Evolutionary conservation across 2,329 filamentous ascomycete species (phyloP), one percentile per base, ranked within the genome.

Genomic region (Cladosporium sp.): DNA sequence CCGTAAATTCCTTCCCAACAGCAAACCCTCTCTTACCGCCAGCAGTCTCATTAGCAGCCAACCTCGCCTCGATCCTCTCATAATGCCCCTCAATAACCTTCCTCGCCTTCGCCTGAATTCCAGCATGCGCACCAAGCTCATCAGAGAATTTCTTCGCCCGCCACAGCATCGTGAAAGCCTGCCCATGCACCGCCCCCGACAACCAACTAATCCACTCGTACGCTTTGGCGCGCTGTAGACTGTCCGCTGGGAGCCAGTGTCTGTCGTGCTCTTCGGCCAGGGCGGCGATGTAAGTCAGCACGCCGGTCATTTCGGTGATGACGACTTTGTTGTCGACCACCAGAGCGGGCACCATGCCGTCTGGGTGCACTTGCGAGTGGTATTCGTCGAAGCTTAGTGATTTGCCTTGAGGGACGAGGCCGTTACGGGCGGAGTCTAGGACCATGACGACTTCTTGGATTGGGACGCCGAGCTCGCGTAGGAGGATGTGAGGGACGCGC

Each of bases 181-280:
- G 54, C 0, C 56, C 60, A 52, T 71, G 67, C 6, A 70, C 17
- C 0, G 60, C 64, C 0, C 64, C 64, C 3, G 64, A 64, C 1
- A 71, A 27, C 55, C 61, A 72, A 42, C 61, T 63, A 41, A 69
- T 41, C 69, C 69, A 71, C 50, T 70, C 68, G 29, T 43, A 43
- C 3, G 41, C 41, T 34, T 43, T 43, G 22, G 64, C 65, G 2
- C 61, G 56, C 7, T 64, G 61, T 12, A 64, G 53, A 1, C 44
- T 62, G 11, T 71, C 66, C 2, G 68, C 22, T 1, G 52, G 52
- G 1, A 59, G 64, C 20, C 47, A 54, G 8, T 68, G 68, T 19
- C 68, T 37, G 17, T 64, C 51, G 7, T 52, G 51, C 2, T 64
- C 56, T 1, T 65, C 64, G 3, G 42, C 58, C 2, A 70, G 58